Conservation (phyloP, 2,329 filamentous ascomycete species). For the Penicillium griseofulvum region DNA sequence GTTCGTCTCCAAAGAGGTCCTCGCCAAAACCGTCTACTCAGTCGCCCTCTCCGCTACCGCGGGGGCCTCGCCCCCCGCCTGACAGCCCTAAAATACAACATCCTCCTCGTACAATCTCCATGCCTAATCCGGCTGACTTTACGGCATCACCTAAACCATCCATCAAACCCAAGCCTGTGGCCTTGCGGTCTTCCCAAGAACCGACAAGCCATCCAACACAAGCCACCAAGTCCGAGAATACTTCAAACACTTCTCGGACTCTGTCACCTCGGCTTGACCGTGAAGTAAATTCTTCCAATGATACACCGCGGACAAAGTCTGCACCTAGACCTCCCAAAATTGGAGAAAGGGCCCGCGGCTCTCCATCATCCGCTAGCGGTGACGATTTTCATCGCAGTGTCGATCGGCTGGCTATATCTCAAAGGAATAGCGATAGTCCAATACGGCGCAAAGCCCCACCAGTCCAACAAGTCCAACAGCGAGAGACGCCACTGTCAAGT, state of each 20-base stretch:
- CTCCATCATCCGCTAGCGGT: constrained; percentile 33
- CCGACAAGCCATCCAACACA: constrained; percentile 16
- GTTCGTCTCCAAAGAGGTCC: constrained; percentile 12
- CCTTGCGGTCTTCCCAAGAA: constrained; percentile 27
- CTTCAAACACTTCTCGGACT: constrained; percentile 17
- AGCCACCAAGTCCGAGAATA: constrained; percentile 26
- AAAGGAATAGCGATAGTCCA: constrained; percentile 15
- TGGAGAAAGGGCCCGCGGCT: constrained; percentile 10
- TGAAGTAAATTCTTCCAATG: constrained; percentile 12
- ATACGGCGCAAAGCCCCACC: constrained; percentile 30
- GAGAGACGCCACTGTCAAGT: constrained; percentile 47
- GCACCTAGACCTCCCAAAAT: constrained; percentile 16
- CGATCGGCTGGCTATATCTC: constrained; percentile 25
- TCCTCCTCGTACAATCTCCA: constrained; percentile 13
- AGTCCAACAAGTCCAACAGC: constrained; percentile 40
- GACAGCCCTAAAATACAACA: constrained; percentile 10
- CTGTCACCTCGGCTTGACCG: constrained; percentile 17
- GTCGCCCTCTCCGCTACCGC: background rate
- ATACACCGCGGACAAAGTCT: constrained; percentile 20
- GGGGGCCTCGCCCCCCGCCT: constrained; percentile 17
- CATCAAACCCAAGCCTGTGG: constrained; percentile 40
- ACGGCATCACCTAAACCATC: constrained; percentile 28
- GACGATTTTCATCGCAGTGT: constrained; percentile 33
- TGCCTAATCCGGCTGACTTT: constrained; percentile 24
- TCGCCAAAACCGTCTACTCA: constrained; percentile 13